phyloP scores from a whole-genome alignment of 345 rosid species.

The Boechera stricta region DNA sequence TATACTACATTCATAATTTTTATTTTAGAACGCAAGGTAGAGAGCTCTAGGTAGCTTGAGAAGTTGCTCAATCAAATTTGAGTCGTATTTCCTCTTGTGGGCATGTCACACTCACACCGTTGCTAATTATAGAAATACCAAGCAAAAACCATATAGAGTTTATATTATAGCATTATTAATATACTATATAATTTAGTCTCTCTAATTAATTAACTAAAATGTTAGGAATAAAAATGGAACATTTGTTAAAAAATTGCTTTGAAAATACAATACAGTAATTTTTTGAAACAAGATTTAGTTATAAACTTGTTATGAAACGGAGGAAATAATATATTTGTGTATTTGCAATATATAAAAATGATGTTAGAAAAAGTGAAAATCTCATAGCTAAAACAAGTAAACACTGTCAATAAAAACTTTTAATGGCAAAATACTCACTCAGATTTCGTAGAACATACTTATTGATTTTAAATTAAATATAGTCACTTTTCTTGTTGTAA shows the following conservation, averaged over 20 bases:
- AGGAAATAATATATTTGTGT: neutral
- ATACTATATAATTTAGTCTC: neutral
- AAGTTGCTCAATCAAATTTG: slow-evolving; percentile 29
- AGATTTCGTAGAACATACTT: neutral
- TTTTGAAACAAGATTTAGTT: neutral
- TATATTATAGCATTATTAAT: neutral
- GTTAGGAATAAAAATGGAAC: neutral
- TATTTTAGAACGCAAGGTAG: neutral
- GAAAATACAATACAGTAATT: neutral
- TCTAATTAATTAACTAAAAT: neutral
- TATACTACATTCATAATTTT: neutral
- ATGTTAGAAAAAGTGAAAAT: neutral
- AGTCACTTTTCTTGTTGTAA: slow-evolving; percentile 19
- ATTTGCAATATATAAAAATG: neutral
- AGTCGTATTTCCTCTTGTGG: slow-evolving; percentile 31
- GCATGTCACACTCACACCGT: slow-evolving; percentile 20
- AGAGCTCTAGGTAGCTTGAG: slow-evolving; percentile 27
- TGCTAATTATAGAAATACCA: slow-evolving; percentile 12
- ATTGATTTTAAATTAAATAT: neutral
- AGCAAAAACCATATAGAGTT: neutral
- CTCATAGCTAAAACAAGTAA: neutral
- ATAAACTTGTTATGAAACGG: neutral
- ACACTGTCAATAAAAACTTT: neutral
- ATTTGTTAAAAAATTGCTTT: neutral
- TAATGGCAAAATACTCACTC: slow-evolving; percentile 1